These are phyloP conservation scores for Exsudoporus floridanus DNA, from an alignment of 1,284 basidiomycete species.

Conservation along the genomic window DNA sequence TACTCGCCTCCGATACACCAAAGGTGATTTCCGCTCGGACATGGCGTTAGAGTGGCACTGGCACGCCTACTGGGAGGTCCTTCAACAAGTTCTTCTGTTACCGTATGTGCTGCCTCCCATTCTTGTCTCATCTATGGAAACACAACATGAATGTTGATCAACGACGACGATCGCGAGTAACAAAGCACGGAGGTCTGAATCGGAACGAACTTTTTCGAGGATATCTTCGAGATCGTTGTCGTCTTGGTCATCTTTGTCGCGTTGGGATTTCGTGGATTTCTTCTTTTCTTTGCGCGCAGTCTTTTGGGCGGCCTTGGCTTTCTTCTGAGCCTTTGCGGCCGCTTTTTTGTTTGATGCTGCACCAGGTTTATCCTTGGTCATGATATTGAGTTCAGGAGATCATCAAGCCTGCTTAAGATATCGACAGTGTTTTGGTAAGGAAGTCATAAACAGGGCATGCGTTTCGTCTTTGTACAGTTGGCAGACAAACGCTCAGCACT, in stretches of 20 bases:
- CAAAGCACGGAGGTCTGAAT: neutral
- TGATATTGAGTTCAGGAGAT: slow-evolving; percentile 1
- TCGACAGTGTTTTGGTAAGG: too few relatives aligned
- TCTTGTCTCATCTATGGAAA: slow-evolving; percentile 67
- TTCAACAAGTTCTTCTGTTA: slow-evolving; percentile 74
- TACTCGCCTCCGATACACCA: slow-evolving; percentile 85
- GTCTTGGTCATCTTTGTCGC: slow-evolving; percentile 55
- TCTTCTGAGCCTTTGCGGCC: slow-evolving; percentile 66
- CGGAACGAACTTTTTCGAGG: slow-evolving; percentile 61
- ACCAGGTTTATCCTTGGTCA: slow-evolving; percentile 21
- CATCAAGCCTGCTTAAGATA: too few relatives aligned
- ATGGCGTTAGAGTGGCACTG: slow-evolving; percentile 77
- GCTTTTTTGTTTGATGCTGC: slow-evolving; percentile 45
- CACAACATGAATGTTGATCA: neutral
- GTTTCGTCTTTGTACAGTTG: too few relatives aligned
- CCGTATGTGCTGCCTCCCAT: slow-evolving; percentile 72
- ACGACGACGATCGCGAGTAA: neutral
- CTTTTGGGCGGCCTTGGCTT: slow-evolving; percentile 69
- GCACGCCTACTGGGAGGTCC: slow-evolving; percentile 79
- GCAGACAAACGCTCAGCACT: too few relatives aligned
- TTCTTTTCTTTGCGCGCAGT: slow-evolving; percentile 70
- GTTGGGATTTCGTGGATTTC: slow-evolving; percentile 46
- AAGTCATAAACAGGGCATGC: too few relatives aligned
- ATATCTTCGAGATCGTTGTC: slow-evolving; percentile 81
- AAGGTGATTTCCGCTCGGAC: slow-evolving; percentile 74